Percentiles rank a stretch among this genome's conserved stretches.
Evolutionary conservation across 352 stramenopile species (phyloP).

Genomic region (Elongisporangium anandrum): DNA sequence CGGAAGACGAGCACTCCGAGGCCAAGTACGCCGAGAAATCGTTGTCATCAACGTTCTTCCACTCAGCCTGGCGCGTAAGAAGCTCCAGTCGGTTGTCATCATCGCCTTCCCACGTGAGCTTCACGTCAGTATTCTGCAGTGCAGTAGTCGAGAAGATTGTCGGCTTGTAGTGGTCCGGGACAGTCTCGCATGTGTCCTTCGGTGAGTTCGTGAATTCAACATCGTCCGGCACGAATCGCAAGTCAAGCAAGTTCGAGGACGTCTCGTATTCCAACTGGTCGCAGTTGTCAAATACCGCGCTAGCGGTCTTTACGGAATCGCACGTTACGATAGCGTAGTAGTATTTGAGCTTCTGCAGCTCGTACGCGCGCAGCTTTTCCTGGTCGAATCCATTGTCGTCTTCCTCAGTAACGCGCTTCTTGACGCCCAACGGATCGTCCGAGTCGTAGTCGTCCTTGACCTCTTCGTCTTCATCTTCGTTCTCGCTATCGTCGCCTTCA

Average conservation of each 20-base stretch:
- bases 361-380: slow-evolving; percentile 95
- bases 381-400: slow-evolving; percentile 86
- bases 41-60: slow-evolving; percentile 87
- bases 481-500: slow-evolving; percentile 11
- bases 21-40: slow-evolving; percentile 94
- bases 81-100: slow-evolving; percentile 89
- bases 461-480: slow-evolving; percentile 28
- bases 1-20: slow-evolving; percentile 63
- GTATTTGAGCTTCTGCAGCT: slow-evolving; percentile 97
- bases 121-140: slow-evolving; percentile 90
- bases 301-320: slow-evolving; percentile 87
- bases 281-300: slow-evolving; percentile 93
- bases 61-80: slow-evolving; percentile 64
- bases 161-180: slow-evolving; percentile 94
- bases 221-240: slow-evolving; percentile 93
- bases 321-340: slow-evolving; percentile 98
- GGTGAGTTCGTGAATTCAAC: slow-evolving; percentile 84
- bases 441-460: slow-evolving; percentile 54
- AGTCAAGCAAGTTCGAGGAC: slow-evolving; percentile 93
- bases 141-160: slow-evolving; percentile 93
- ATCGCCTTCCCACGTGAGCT: slow-evolving; percentile 95
- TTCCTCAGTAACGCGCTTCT: slow-evolving; percentile 51
- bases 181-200: slow-evolving; percentile 73
- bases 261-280: slow-evolving; percentile 98
- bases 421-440: slow-evolving; percentile 65